Percentiles rank a stretch among this genome's conserved stretches.
Evolutionary conservation across 495 filamentous ascomycete species (phyloP).

Genomic region (Evernia prunastri): DNA sequence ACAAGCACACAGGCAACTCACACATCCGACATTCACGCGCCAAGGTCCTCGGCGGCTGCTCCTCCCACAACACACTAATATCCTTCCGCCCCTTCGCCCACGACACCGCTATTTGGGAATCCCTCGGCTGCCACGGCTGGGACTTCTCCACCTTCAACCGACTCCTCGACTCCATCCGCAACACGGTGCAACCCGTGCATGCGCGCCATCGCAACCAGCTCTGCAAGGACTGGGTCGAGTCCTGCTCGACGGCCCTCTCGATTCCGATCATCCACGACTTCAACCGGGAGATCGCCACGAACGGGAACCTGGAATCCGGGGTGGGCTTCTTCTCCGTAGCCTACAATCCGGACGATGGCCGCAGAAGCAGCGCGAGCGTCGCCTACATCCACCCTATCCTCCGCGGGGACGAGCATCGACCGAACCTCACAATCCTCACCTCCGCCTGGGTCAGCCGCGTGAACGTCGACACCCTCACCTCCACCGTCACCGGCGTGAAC

Average conservation of each 20-base stretch:
- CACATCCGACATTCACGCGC: conserved; percentile 78
- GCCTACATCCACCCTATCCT: conserved; percentile 85
- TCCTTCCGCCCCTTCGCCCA: conserved; percentile 78
- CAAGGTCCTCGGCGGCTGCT: conserved; percentile 81
- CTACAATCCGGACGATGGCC: conserved; percentile 75
- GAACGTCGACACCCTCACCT: conserved; percentile 55
- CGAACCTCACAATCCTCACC: conserved; percentile 73
- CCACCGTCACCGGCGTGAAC: conserved; percentile 58
- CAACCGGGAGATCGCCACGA: conserved; percentile 65
- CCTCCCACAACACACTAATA: conserved; percentile 80
- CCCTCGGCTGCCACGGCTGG: conserved; percentile 69
- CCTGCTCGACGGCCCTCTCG: conserved; percentile 63
- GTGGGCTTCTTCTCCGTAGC: conserved; percentile 80
- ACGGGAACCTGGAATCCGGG: conserved; percentile 60
- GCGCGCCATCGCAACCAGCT: conserved; percentile 71
- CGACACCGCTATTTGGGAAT: conserved; percentile 67
- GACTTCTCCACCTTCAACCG: conserved; percentile 70
- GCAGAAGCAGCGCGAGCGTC: conserved; percentile 70
- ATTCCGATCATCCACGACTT: conserved; percentile 75
- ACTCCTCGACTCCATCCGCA: conserved; percentile 66
- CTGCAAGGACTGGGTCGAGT: conserved; percentile 74
- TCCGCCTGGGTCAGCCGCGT: conserved; percentile 73
- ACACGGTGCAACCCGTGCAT: conserved; percentile 75
- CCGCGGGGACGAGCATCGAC: conserved; percentile 63
- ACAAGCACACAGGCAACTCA: conserved; percentile 55